phyloP scores from a whole-genome alignment of 768 basidiomycete genomes.

The Termitomyces sp. region DNA sequence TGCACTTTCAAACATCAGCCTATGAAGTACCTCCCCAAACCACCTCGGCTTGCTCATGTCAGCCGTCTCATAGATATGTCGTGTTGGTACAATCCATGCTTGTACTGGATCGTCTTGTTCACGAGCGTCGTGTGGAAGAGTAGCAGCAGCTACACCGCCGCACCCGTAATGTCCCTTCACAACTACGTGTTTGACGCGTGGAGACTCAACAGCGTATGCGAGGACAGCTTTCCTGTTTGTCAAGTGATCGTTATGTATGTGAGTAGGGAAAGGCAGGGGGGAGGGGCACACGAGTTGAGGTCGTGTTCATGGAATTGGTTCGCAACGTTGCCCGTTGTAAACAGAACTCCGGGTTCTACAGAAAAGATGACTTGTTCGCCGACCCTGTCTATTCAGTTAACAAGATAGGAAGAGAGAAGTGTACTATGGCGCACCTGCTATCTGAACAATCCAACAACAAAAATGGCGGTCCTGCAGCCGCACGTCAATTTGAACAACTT shows the following conservation, averaged over 20 bases:
- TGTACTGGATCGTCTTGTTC: conserved; percentile 25
- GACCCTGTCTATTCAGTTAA: conserved; percentile 10
- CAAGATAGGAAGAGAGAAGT: neutral
- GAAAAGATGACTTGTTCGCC: conserved; percentile 32
- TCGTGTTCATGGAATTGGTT: conserved; percentile 33
- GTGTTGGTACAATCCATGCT: conserved; percentile 34
- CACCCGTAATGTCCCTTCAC: conserved; percentile 41
- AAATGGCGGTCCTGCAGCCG: conserved; percentile 25
- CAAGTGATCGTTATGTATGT: neutral
- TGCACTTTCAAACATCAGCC: too few species aligned
- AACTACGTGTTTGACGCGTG: conserved; percentile 32
- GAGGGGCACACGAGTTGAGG: conserved; percentile 24
- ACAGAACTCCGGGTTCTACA: conserved; percentile 31
- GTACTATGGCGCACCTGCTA: conserved; percentile 17
- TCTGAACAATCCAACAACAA: conserved; percentile 35
- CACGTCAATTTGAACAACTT: neutral
- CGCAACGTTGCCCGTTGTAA: conserved; percentile 33
- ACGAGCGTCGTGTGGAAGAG: neutral
- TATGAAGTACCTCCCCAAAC: too few species aligned
- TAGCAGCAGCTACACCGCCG: conserved; percentile 32
- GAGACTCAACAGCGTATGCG: conserved; percentile 30
- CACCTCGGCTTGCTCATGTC: neutral
- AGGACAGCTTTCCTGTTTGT: conserved; percentile 25
- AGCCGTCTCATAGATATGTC: conserved; percentile 28
- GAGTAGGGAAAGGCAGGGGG: neutral